Evolutionary conservation across 305 asterid genomes (phyloP).

Genomic region (Solanum hybrid): DNA sequence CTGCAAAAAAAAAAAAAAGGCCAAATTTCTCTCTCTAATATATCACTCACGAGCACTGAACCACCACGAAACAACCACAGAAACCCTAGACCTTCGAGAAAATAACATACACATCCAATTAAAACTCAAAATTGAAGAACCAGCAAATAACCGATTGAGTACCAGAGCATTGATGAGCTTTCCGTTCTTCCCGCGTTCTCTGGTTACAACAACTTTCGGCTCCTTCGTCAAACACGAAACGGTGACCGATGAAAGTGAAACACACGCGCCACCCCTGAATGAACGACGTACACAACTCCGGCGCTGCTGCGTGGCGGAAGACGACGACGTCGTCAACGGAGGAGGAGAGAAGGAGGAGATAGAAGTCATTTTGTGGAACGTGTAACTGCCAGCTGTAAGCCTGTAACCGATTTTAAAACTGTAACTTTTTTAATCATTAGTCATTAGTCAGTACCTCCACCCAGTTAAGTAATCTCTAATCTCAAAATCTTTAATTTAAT

Average conservation of each 20-base stretch:
- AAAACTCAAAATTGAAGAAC: not conserved
- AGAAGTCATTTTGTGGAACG: constrained; percentile 24
- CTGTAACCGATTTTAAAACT: not conserved
- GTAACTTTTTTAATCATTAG: not conserved
- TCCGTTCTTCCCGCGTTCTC: constrained; percentile 72
- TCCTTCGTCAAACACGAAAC: constrained; percentile 8
- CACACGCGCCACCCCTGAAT: constrained; percentile 8
- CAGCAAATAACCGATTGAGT: not conserved
- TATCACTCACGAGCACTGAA: not conserved
- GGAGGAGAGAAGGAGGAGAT: constrained; percentile 23
- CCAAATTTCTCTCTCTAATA: not conserved
- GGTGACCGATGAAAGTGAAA: constrained; percentile 16
- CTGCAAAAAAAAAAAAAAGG: not conserved
- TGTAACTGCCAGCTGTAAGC: constrained; percentile 13
- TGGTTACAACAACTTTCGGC: constrained; percentile 63
- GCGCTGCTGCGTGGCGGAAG: constrained; percentile 6
- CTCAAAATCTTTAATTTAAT: not conserved
- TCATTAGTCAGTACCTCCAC: not conserved
- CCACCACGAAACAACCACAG: not conserved
- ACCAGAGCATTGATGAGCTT: constrained; percentile 67
- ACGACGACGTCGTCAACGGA: constrained; percentile 4
- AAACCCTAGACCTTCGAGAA: not conserved
- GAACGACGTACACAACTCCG: not conserved
- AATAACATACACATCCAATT: not conserved
- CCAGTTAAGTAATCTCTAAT: not conserved